Percentiles rank a stretch among this genome's conserved stretches.
Evolutionary conservation across 1,284 basidiomycete species (phyloP).

Genomic region (Apiotrichum akiyoshidainum): DNA sequence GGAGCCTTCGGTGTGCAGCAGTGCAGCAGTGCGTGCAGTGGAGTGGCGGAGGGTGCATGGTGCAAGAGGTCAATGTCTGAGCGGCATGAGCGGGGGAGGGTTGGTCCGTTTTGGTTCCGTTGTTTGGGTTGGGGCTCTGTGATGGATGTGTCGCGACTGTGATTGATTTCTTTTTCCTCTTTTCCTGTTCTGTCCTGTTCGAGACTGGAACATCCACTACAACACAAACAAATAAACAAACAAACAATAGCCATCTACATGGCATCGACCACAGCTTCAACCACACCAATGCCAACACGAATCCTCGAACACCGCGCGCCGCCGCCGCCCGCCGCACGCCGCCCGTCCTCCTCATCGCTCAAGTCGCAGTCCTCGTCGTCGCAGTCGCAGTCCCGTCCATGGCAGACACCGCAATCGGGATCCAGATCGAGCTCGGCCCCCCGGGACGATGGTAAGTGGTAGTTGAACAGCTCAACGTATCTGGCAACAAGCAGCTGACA

Average conservation of each 20-base stretch:
- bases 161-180: conserved; percentile 2
- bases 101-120: neutral
- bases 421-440: too few species aligned
- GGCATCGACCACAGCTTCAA: neutral
- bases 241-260: neutral
- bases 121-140: neutral
- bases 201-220: too few species aligned
- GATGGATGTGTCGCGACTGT: neutral
- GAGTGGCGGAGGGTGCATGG: neutral
- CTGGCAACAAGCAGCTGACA: too few species aligned
- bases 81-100: neutral
- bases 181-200: too few species aligned
- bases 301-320: neutral
- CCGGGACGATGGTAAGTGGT: too few species aligned
- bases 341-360: too few species aligned
- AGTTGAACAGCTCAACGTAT: too few species aligned
- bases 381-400: too few species aligned
- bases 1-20: neutral
- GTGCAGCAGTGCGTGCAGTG: neutral
- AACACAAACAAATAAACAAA: neutral
- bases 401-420: too few species aligned
- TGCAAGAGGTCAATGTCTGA: neutral
- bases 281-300: conserved; percentile 5
- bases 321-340: neutral
- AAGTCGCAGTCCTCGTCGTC: too few species aligned